Conservation (phyloP, 495 filamentous ascomycete species). For the Rhizodiscina lignyota region DNA sequence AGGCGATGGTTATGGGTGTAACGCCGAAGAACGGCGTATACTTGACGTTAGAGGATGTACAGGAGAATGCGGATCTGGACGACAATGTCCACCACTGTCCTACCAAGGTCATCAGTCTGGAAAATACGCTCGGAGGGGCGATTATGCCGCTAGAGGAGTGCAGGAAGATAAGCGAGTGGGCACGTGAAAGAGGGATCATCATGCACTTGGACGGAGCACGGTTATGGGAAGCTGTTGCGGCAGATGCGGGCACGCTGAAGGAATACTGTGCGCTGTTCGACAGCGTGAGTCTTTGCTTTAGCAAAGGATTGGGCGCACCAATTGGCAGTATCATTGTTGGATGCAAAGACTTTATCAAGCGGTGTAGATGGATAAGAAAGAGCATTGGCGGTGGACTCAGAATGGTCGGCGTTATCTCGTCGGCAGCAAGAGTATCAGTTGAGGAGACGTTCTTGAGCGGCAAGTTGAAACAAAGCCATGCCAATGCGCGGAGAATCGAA, state of each 20-base stretch:
- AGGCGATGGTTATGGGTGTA: slow-evolving; percentile 41
- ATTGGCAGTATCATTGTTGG: slow-evolving; percentile 71
- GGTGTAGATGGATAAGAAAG: slow-evolving; percentile 68
- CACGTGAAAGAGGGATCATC: slow-evolving; percentile 45
- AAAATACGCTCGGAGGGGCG: slow-evolving; percentile 70
- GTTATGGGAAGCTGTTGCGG: slow-evolving; percentile 36
- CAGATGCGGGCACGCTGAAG: slow-evolving; percentile 27
- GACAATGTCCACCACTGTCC: slow-evolving; percentile 48
- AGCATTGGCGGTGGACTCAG: slow-evolving; percentile 68
- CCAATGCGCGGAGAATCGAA: slow-evolving; percentile 46
- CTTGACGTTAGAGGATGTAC: slow-evolving; percentile 61
- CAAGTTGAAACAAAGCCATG: slow-evolving; percentile 42
- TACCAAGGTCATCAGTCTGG: slow-evolving; percentile 64
- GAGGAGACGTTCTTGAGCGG: slow-evolving; percentile 62
- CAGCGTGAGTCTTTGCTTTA: slow-evolving; percentile 69
- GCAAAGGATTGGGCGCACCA: slow-evolving; percentile 79
- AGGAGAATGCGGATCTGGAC: slow-evolving; percentile 33
- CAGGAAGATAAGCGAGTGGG: slow-evolving; percentile 49
- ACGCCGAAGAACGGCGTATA: slow-evolving; percentile 48
- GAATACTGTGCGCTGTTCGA: slow-evolving; percentile 64
- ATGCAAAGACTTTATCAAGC: slow-evolving; percentile 43
- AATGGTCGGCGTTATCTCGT: slow-evolving; percentile 47
- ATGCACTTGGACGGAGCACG: slow-evolving; percentile 77
- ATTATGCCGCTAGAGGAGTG: slow-evolving; percentile 61
- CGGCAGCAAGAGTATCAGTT: slow-evolving; percentile 39